These are phyloP conservation scores for Ostreobium quekettii DNA, from an alignment of 139 green algal genomes.

Conservation along the genomic window DNA sequence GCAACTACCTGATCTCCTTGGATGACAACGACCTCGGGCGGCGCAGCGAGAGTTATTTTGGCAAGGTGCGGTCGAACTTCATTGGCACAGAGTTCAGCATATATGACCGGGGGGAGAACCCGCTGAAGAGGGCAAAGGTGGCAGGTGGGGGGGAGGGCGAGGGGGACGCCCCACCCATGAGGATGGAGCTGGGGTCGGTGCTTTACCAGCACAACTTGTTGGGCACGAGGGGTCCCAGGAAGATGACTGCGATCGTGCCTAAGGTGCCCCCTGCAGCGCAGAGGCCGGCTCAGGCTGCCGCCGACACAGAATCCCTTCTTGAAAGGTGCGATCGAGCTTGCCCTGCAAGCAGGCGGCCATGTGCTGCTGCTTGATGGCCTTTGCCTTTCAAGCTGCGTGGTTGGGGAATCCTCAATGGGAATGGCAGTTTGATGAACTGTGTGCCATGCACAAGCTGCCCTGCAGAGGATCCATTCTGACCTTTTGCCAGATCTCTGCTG, in stretches of 20 bases:
- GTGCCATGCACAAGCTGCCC: too few relatives aligned
- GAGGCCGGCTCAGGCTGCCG: not conserved
- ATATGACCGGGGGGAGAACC: conserved; percentile 62
- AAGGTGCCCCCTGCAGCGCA: conserved; percentile 26
- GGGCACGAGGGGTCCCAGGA: conserved; percentile 82
- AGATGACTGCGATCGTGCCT: conserved; percentile 75
- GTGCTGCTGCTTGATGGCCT: too few relatives aligned
- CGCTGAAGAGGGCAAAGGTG: conserved; percentile 11
- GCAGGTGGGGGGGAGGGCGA: not conserved
- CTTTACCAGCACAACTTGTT: conserved; percentile 88
- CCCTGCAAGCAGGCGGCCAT: too few relatives aligned
- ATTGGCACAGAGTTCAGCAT: conserved; percentile 87
- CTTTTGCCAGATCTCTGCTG: too few relatives aligned
- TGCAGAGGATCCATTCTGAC: too few relatives aligned
- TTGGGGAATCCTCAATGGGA: too few relatives aligned
- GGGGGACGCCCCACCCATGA: not conserved
- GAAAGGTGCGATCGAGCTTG: conserved; percentile 9
- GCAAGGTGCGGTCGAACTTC: conserved; percentile 86
- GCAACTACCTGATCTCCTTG: conserved; percentile 84
- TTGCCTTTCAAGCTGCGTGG: too few relatives aligned
- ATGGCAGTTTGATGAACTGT: too few relatives aligned
- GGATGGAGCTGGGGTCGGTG: conserved; percentile 62
- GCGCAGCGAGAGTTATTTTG: conserved; percentile 50
- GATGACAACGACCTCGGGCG: conserved; percentile 47
- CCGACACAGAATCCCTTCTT: not conserved